Base-by-base conservation (phyloP, 2,329 filamentous ascomycete species). In the Elsinoe australis region DNA sequence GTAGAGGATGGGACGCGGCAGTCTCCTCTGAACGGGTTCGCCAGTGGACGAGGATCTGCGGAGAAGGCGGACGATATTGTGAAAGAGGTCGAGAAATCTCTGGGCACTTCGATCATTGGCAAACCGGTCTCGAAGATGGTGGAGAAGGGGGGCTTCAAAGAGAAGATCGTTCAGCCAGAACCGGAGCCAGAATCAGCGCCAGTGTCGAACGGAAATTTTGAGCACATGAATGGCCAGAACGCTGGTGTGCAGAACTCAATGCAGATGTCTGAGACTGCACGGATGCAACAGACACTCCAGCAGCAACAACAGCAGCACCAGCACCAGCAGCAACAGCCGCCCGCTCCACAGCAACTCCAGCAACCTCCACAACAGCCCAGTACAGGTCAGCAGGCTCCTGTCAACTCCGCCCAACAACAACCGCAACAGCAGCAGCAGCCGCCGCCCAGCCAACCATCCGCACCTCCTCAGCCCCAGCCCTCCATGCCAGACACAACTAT, bases 181-280 rank as follows among this genome's bases (percentile, higher is more conserved):
- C 74, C 70, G 26, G 26, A 41, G 18, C 52, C 38, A 18, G 29
- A 39, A 14, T 79, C 80, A 72, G 71, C 74, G 9, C 74, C 70
- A 15, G 81, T 14, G 8, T 19, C 39, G 15, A 44, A 44, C 14
- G 39, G 26, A 14, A 31, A 8, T 19, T 18, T 76, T 22, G 85
- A 88, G 54, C 88, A 84, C 84, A 80, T 87, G 3, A 81, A 88
- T 50, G 78, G 88, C 22, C 78, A 81, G 49, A 82, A 83, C 54
- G 21, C 17, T 10, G 39, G 24, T 12, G 14, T 9, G n/a, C 14
- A 44, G 9, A 9, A 29, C 28, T 26, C 17, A 32, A 29, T 31
- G 28, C 39, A 32, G 7, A 26, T 26, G 14, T 35, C 50, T 1
- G 33, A 36, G 18, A 18, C 36, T 21, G 7, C 35, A 19, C 41